Evolutionary conservation across 108 stramenopile species (phyloP).

Genomic region (Aureococcus anophagefferens): DNA sequence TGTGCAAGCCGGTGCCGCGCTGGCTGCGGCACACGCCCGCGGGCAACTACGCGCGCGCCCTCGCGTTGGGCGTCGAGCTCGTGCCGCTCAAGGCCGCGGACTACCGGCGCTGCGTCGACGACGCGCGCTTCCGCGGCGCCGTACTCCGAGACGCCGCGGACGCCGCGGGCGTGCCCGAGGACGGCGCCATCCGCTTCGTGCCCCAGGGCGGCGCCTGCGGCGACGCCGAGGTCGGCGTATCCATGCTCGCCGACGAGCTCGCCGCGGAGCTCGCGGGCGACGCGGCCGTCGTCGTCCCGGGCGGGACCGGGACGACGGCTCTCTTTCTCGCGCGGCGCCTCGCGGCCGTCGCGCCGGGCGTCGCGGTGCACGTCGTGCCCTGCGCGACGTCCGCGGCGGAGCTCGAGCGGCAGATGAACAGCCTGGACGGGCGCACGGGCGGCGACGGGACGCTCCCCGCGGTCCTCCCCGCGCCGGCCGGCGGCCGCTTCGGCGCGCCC

Average conservation of each 20-base stretch:
- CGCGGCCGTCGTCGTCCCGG: constrained; percentile 23
- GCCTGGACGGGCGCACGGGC: background rate
- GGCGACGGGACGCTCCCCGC: background rate
- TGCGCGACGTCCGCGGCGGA: background rate
- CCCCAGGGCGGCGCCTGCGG: constrained; percentile 23
- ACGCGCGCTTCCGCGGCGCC: constrained; percentile 11
- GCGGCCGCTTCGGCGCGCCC: constrained; percentile 11
- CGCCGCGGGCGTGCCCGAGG: constrained; percentile 6
- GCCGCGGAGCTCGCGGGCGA: background rate
- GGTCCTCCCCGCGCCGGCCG: background rate
- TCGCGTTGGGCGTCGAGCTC: constrained; percentile 70
- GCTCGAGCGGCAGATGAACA: background rate
- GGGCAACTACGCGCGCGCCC: constrained; percentile 70
- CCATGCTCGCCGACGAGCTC: background rate
- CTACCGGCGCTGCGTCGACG: constrained; percentile 13
- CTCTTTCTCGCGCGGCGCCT: constrained; percentile 24
- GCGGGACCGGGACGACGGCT: constrained; percentile 36
- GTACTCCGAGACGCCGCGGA: constrained; percentile 7
- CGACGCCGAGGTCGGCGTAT: constrained; percentile 13
- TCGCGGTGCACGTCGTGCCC: constrained; percentile 15
- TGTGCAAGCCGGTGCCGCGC: constrained; percentile 71
- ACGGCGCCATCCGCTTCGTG: constrained; percentile 7
- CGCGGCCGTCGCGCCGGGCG: constrained; percentile 5
- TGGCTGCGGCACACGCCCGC: constrained; percentile 67
- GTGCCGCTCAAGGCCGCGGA: constrained; percentile 54